Evolutionary conservation across 345 rosid genomes (phyloP), one percentile per base, ranked within the genome.

Genomic region (Salix suchowensis): DNA sequence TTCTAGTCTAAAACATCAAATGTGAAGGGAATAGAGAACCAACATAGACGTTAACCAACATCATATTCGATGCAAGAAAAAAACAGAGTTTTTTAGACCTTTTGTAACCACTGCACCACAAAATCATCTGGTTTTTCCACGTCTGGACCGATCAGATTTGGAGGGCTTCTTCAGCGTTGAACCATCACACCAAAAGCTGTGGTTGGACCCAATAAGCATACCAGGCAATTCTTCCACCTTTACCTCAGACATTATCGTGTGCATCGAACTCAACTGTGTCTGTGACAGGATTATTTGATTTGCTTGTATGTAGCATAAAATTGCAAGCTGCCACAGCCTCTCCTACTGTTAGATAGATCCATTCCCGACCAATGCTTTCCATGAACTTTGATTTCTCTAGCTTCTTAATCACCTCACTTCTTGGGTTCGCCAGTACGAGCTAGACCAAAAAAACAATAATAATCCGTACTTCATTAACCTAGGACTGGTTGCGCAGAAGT

Each of bases 341-440:
- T 19, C 70, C 80, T 6, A 77, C 77, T 6, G 84, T 76, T 11
- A 81, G 77, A 26, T 76, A 77, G 54, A 81, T 77, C 80, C 84
- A 81, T 50, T 81, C 80, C 55, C 73, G 77, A 7, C 84, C 84
- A 61, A 81, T 73, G 4, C 34, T 30, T 76, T 73, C 74, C 12
- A 73, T 76, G 50, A 67, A 77, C 61, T 81, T 76, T 3, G 77
- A 34, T 70, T 76, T 76, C 65, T 68, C 77, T 66, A 81, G 67
- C 74, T 81, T 81, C 77, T 81, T 81, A 48, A 81, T 81, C 75
- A 81, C 80, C 69, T 81, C 80, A 23, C 84, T 81, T 73, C 76
- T 67, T 10, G 84, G 84, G 60, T 81, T 81, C 9, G 75, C 74
- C 70, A 81, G 74, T 21, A 81, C 77, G 34, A 81, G 69, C 84